Conservation (phyloP, 768 basidiomycete genomes). For the Mycena alexandri region DNA sequence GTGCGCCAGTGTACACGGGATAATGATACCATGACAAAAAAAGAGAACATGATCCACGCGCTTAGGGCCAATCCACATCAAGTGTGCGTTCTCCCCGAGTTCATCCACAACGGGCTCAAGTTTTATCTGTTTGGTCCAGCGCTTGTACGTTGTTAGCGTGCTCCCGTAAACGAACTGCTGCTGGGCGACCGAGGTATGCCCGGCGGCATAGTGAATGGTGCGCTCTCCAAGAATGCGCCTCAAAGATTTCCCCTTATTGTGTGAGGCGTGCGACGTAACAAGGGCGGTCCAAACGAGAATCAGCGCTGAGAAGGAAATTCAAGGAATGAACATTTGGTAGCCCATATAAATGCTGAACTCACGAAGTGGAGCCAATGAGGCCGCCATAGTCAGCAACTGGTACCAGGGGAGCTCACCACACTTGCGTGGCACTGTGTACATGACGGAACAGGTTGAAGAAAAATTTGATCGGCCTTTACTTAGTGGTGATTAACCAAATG, state of each 20-base stretch:
- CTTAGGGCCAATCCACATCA: constrained; percentile 50
- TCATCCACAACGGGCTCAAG: constrained; percentile 43
- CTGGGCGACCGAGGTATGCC: constrained; percentile 2
- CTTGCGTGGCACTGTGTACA: too few relatives aligned
- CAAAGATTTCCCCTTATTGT: constrained; percentile 16
- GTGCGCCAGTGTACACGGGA: not conserved
- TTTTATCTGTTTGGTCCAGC: constrained; percentile 36
- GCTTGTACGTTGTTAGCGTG: constrained; percentile 38
- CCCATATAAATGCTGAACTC: too few relatives aligned
- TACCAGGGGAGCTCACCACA: too few relatives aligned
- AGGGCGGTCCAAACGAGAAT: constrained; percentile 19
- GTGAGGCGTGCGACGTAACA: not conserved
- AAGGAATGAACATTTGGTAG: too few relatives aligned
- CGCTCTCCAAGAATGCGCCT: constrained; percentile 22
- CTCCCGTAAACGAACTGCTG: constrained; percentile 36
- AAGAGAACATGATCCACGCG: constrained; percentile 47
- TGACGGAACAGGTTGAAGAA: too few relatives aligned
- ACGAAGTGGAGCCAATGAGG: too few relatives aligned
- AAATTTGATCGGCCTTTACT: too few relatives aligned
- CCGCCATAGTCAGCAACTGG: too few relatives aligned
- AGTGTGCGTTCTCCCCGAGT: constrained; percentile 41
- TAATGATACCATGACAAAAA: constrained; percentile 46
- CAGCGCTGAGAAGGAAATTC: constrained; percentile 1
- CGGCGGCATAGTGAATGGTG: constrained; percentile 6
- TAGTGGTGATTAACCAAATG: constrained; percentile 5